Conservation (phyloP, 2,329 filamentous ascomycete species). For the Cadophora sp. region DNA sequence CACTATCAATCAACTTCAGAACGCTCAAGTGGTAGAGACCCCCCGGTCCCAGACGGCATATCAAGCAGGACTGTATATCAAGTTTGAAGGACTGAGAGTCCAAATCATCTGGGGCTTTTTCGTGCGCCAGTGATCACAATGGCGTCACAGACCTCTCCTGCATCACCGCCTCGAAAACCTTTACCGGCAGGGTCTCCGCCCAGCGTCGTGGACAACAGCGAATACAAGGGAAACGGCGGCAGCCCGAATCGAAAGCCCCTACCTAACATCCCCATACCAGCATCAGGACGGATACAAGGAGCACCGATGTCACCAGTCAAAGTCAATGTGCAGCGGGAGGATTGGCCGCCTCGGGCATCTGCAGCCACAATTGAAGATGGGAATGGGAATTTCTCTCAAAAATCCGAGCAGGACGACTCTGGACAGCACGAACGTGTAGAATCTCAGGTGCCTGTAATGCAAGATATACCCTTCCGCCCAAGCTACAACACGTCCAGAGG, state of each 20-base stretch:
- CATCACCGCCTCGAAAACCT: constrained; percentile 28
- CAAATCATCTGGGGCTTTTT: not conserved
- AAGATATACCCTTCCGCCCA: constrained; percentile 42
- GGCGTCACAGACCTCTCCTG: constrained; percentile 35
- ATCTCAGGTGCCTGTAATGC: constrained; percentile 28
- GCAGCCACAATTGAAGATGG: constrained; percentile 57
- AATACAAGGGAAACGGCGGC: constrained; percentile 37
- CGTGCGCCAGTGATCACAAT: constrained; percentile 24
- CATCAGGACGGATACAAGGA: constrained; percentile 50
- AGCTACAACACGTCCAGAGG: constrained; percentile 34
- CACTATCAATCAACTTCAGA: constrained; percentile 8
- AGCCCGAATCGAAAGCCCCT: constrained; percentile 31
- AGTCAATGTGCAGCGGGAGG: constrained; percentile 59
- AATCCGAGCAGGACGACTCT: constrained; percentile 28
- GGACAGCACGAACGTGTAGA: constrained; percentile 24
- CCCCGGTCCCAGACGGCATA: not conserved
- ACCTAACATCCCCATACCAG: constrained; percentile 35
- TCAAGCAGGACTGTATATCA: not conserved
- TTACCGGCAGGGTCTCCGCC: constrained; percentile 23
- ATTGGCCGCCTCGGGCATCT: constrained; percentile 58
- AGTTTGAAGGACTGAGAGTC: not conserved
- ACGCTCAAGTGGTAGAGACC: not conserved
- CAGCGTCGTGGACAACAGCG: constrained; percentile 26
- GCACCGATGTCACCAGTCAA: constrained; percentile 62
- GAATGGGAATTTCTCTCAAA: constrained; percentile 25